Evolutionary conservation across 306 rosid species (phyloP).

Genomic region (Canavalia gladiata): DNA sequence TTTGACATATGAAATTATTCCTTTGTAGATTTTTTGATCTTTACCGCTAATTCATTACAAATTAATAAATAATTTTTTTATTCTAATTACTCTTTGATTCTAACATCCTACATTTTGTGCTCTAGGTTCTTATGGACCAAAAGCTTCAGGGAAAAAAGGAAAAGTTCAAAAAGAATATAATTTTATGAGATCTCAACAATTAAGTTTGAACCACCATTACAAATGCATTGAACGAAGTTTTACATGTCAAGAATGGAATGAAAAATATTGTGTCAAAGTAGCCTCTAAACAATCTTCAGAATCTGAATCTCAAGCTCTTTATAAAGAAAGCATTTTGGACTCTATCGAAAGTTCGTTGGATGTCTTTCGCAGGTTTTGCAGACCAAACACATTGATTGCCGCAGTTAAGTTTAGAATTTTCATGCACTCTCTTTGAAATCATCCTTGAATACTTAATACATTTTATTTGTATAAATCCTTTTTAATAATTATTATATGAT

Average conservation of each 20-base stretch:
- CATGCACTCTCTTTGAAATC: neutral
- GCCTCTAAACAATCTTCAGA: conserved; percentile 73
- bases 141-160: conserved; percentile 58
- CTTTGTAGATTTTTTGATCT: too few species aligned
- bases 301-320: conserved; percentile 69
- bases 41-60: too few species aligned
- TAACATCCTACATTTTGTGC: conserved; percentile 31
- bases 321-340: conserved; percentile 54
- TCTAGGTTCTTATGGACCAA: conserved; percentile 56
- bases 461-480: neutral
- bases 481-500: too few species aligned
- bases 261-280: conserved; percentile 62
- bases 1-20: too few species aligned
- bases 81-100: conserved; percentile 5
- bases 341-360: conserved; percentile 54
- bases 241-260: conserved; percentile 43
- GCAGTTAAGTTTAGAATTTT: conserved; percentile 70
- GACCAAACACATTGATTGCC: conserved; percentile 98
- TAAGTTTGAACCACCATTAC: conserved; percentile 23
- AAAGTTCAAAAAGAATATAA: conserved; percentile 50
- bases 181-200: conserved; percentile 47
- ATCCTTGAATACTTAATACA: conserved; percentile 23
- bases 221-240: conserved; percentile 49
- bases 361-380: conserved; percentile 92
- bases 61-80: neutral